A percentile compares a stretch with the other conserved stretches of the same genome.
Conservation (phyloP, 371 early-diverging fungal genomes). For the Apophysomyces elegans region DNA sequence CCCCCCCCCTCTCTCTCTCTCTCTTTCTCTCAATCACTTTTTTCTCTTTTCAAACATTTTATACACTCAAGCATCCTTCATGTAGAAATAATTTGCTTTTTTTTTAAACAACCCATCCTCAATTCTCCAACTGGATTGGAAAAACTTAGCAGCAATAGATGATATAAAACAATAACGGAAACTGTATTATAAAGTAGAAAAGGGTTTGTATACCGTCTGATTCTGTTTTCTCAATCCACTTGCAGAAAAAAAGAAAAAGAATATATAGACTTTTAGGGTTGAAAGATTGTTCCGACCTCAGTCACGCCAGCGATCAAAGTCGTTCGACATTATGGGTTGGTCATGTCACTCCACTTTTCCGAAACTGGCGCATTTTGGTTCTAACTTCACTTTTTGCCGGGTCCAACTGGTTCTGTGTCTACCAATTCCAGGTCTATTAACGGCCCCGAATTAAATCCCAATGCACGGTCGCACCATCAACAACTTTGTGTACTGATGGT, state of each 20-base stretch:
- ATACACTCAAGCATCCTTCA: constrained; percentile 13
- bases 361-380: constrained; percentile 65
- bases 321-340: constrained; percentile 65
- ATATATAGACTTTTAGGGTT: no score
- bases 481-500: constrained; percentile 71
- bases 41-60: constrained; percentile 13
- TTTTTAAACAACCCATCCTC: background rate
- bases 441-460: constrained; percentile 54
- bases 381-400: constrained; percentile 72
- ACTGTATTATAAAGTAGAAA: background rate
- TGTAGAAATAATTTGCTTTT: constrained; percentile 4
- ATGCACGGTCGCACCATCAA: constrained; percentile 69
- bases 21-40: background rate
- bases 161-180: background rate
- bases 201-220: background rate
- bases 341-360: constrained; percentile 63
- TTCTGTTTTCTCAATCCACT: no score
- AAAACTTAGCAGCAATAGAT: background rate
- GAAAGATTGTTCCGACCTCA: no score
- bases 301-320: constrained; percentile 60
- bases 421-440: constrained; percentile 58
- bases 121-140: constrained; percentile 5
- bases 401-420: constrained; percentile 80
- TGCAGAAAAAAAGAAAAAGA: no score
- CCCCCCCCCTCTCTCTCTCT: constrained; percentile 4